A percentile compares a stretch with the other conserved stretches of the same genome.
These are phyloP conservation scores for Coniochaeta hoffmannii DNA, from an alignment of 2,329 filamentous ascomycete species.

Conservation along the genomic window DNA sequence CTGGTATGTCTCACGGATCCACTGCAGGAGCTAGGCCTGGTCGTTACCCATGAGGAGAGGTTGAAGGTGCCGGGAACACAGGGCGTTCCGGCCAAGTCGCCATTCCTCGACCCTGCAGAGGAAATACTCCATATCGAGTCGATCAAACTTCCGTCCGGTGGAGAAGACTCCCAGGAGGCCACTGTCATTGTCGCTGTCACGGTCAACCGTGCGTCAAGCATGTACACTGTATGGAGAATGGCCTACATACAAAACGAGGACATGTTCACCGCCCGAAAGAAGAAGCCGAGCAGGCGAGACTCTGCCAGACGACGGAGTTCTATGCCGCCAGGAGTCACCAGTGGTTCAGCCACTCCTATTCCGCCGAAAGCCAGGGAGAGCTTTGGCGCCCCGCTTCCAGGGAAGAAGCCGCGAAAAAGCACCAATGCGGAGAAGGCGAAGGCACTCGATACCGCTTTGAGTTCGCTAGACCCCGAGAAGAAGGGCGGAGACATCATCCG, in stretches of 20 bases:
- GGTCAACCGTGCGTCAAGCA: conserved; percentile 65
- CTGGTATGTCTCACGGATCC: conserved; percentile 83
- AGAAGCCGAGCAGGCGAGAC: conserved; percentile 34
- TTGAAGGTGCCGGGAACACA: conserved; percentile 26
- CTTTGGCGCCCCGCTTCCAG: conserved; percentile 53
- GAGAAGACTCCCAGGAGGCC: conserved; percentile 25
- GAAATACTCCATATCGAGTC: conserved; percentile 78
- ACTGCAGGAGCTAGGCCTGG: conserved; percentile 74
- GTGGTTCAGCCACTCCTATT: conserved; percentile 72
- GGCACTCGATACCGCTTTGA: conserved; percentile 54
- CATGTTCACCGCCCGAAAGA: conserved; percentile 38
- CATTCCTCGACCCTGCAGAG: conserved; percentile 67
- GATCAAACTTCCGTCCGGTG: conserved; percentile 48
- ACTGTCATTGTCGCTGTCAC: conserved; percentile 71
- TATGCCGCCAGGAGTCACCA: conserved; percentile 61
- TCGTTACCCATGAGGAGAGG: conserved; percentile 55
- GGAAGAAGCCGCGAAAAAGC: conserved; percentile 46
- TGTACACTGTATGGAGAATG: conserved; percentile 80
- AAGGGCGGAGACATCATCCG: conserved; percentile 44
- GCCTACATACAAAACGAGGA: conserved; percentile 67
- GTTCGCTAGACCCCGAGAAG: conserved; percentile 64
- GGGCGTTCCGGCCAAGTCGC: conserved; percentile 31
- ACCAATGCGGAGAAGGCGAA: conserved; percentile 42
- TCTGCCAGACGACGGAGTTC: conserved; percentile 50
- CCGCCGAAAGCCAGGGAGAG: conserved; percentile 68